These are phyloP conservation scores for Apostasia shenzhenica DNA, from an alignment of 106 monocot genomes.

Conservation along the genomic window DNA sequence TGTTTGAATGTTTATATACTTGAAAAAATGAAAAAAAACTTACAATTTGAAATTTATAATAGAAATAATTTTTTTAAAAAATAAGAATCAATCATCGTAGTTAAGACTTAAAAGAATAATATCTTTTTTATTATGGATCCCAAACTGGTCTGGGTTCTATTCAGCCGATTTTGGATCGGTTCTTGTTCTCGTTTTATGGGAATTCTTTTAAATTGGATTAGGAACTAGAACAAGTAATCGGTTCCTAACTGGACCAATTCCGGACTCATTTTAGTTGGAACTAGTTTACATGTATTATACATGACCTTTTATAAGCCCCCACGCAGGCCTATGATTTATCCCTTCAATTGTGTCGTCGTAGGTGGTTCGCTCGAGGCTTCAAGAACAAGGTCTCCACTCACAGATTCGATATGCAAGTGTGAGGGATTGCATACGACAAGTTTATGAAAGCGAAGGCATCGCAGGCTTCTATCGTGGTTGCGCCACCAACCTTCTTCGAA, in stretches of 20 bases:
- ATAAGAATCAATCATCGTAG: not conserved
- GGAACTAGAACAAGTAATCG: too few species aligned
- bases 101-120: not conserved
- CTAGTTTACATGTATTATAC: not conserved
- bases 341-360: conserved; percentile 3
- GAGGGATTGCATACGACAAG: conserved; percentile 67
- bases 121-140: not conserved
- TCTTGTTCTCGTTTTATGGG: not conserved
- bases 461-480: conserved; percentile 84
- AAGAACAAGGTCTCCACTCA: conserved; percentile 70
- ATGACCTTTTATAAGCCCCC: not conserved
- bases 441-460: conserved; percentile 49
- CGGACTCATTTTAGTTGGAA: not conserved
- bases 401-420: conserved; percentile 49
- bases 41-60: not conserved
- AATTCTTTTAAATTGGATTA: not conserved
- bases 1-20: not conserved
- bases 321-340: too few species aligned
- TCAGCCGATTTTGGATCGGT: not conserved
- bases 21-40: not conserved
- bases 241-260: too few species aligned
- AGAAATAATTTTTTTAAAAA: not conserved
- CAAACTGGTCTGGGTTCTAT: not conserved
- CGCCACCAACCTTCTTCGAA: conserved; percentile 72
- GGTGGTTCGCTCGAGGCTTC: conserved; percentile 88